These are phyloP conservation scores for Dothideomycetes sp. DNA, from an alignment of 2,329 filamentous ascomycete species.

Conservation along the genomic window DNA sequence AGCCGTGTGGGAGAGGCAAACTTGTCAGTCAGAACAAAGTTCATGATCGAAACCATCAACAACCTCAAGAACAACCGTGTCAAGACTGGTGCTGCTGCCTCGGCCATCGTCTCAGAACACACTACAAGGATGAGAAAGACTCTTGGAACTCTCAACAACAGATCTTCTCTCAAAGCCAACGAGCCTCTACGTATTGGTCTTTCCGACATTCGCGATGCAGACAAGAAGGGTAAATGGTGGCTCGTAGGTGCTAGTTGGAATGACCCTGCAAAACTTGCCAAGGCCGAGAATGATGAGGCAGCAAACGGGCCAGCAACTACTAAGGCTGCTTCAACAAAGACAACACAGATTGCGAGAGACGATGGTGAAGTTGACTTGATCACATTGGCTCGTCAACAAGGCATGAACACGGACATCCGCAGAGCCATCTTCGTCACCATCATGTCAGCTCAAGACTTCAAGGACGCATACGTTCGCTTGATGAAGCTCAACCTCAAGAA, in stretches of 20 bases:
- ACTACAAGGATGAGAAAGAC: conserved; percentile 82
- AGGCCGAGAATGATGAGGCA: conserved; percentile 3
- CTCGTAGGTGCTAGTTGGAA: conserved; percentile 90
- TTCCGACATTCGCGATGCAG: conserved; percentile 70
- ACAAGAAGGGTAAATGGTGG: conserved; percentile 96
- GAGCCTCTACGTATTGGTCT: conserved; percentile 77
- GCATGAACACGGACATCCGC: conserved; percentile 79
- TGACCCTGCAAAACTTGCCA: conserved; percentile 26
- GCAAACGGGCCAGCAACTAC: background rate
- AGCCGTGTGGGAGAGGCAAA: conserved; percentile 57
- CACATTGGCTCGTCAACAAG: conserved; percentile 67
- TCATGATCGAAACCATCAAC: conserved; percentile 95
- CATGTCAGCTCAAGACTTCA: conserved; percentile 73
- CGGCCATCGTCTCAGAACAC: conserved; percentile 68
- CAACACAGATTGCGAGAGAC: conserved; percentile 10
- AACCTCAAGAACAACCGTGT: conserved; percentile 90
- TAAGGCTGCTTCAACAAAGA: conserved; percentile 1
- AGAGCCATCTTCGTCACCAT: conserved; percentile 89
- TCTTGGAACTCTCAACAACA: conserved; percentile 64
- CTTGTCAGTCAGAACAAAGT: conserved; percentile 80
- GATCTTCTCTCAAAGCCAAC: conserved; percentile 58
- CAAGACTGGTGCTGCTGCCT: conserved; percentile 63
- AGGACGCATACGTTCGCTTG: conserved; percentile 73
- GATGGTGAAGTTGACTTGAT: conserved; percentile 51
- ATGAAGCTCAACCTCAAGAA: conserved; percentile 77